Percentiles rank a stretch among this genome's conserved stretches.
Conservation (phyloP, 441 rosid genomes). For the Cnidoscolus chayamansa region DNA sequence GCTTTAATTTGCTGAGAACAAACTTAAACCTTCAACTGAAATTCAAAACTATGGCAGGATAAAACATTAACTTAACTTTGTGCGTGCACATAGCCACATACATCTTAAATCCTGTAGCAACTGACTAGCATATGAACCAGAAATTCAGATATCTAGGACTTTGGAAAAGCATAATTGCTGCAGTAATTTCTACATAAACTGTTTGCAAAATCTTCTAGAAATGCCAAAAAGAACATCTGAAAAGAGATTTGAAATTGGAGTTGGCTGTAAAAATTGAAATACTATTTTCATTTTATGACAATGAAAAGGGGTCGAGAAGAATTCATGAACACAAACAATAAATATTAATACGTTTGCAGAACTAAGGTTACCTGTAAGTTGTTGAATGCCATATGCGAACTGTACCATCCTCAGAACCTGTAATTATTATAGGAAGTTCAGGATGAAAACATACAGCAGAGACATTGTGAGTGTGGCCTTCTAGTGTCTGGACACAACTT, state of each 20-base stretch:
- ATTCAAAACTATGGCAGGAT: constrained; percentile 4
- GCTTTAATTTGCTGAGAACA: not conserved
- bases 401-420: constrained; percentile 89
- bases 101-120: not conserved
- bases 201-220: not conserved
- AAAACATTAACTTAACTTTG: not conserved
- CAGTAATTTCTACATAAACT: not conserved
- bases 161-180: not conserved
- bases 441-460: constrained; percentile 80
- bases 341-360: not conserved
- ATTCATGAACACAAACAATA: not conserved
- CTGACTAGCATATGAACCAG: constrained; percentile 9
- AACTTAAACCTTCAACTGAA: not conserved
- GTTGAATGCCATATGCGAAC: constrained; percentile 76
- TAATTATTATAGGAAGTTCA: constrained; percentile 71
- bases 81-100: not conserved
- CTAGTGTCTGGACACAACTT: constrained; percentile 72
- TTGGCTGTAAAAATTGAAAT: not conserved
- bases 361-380: constrained; percentile 55
- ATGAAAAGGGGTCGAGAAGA: not conserved
- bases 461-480: constrained; percentile 85
- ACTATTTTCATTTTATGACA: not conserved
- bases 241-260: not conserved
- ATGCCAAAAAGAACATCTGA: not conserved
- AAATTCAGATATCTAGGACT: not conserved